Base-by-base conservation (phyloP, 371 early-diverging fungal species). In the Mortierella sp. region DNA sequence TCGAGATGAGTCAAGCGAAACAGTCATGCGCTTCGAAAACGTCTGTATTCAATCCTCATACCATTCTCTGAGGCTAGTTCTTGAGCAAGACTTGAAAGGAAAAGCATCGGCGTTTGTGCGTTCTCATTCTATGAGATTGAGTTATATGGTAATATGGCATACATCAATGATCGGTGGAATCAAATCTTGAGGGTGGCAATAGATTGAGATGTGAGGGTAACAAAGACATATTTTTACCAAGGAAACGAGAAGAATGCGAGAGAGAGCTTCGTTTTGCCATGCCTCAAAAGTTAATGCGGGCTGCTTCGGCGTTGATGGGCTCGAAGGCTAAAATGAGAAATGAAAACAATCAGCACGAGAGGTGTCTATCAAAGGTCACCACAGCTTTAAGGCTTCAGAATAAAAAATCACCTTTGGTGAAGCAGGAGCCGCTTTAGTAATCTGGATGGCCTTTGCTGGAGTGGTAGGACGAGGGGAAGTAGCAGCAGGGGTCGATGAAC, bases 211-310 rank as follows among this genome's bases (percentile, higher is more conserved):
- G 14, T 22, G 16, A 22, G 26, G 26, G 5, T 20, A 32, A 35
- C 3, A 43, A n/a, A 51, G 22, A 54, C 51, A 26, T 58, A 43
- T 52, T 18, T 90, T 80, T 86, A 94, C 96, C 63, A 97, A 84
- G 4, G 95, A 94, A n/a, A 95, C 93, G 52, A 90, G 87, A 47
- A 97, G 87, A n/a, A 97, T 88, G 65, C 89, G 91, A 20, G 94
- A 92, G 20, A 95, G 80, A 0, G 94, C 94, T 55, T 92, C 92
- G 73, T 95, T 92, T 76, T 94, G 94, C 97, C 97, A 96, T 45
- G 94, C 93, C 24, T 92, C 94, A 73, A 94, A 90, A n/a, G 90
- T 84, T 74, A 91, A 88, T 28, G 85, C 85, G 9, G 92, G 84
- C 57, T 73, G 72, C 57, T 64, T 74, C 22, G 71, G 67, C 24